phyloP scores from a whole-genome alignment of 2,329 filamentous ascomycete species.

The Aureobasidium sp. region DNA sequence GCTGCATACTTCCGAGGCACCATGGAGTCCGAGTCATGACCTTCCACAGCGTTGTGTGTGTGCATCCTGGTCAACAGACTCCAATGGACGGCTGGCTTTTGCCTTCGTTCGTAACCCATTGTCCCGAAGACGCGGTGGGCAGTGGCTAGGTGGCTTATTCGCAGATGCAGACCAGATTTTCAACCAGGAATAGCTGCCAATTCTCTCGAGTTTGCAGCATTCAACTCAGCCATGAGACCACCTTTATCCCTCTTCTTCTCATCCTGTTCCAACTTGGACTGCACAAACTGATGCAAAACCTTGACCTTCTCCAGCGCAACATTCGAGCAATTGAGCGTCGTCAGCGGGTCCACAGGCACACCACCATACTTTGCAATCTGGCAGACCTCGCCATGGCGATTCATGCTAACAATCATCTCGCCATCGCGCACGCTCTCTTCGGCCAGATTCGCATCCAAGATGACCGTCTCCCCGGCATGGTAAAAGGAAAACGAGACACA shows the following conservation, averaged over 20 bases:
- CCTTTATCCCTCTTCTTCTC: constrained; percentile 69
- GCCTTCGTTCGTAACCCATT: neutral
- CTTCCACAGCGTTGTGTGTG: no score
- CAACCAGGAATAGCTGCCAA: constrained; percentile 18
- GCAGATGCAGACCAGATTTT: neutral
- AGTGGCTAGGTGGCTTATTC: neutral
- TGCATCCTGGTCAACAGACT: neutral
- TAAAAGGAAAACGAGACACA: constrained; percentile 88
- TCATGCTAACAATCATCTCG: constrained; percentile 75
- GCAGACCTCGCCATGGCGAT: constrained; percentile 83
- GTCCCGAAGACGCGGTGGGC: neutral
- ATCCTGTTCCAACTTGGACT: constrained; percentile 68
- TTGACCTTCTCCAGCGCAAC: constrained; percentile 72
- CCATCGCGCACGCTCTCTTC: constrained; percentile 72
- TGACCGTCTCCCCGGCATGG: constrained; percentile 57
- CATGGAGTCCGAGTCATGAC: neutral
- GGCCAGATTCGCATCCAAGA: constrained; percentile 64
- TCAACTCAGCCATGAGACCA: constrained; percentile 71
- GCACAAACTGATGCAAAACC: constrained; percentile 68
- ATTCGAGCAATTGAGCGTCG: constrained; percentile 68
- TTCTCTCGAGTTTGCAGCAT: constrained; percentile 71
- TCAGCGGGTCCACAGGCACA: constrained; percentile 69
- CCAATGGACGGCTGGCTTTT: neutral
- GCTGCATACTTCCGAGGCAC: neutral
- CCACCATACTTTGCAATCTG: constrained; percentile 89